Base-by-base conservation (phyloP, 495 filamentous ascomycete species). In the Halenospora varia region DNA sequence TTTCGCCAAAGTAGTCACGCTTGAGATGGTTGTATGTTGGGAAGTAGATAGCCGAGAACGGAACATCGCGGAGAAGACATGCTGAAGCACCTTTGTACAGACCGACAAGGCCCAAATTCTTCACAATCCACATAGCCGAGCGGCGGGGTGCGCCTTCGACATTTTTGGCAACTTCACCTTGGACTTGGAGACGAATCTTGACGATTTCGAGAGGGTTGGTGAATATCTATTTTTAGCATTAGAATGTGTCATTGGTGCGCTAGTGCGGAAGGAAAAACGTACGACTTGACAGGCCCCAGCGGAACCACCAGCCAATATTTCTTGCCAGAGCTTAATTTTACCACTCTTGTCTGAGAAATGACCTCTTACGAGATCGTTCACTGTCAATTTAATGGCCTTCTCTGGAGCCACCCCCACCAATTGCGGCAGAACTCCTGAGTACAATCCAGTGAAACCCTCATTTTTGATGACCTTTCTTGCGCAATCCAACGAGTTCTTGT, bases 1-100 rank as follows among this genome's bases (percentile, higher is more conserved):
- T 82, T 72, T 98, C 94, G 71, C 94, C 94, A 65, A 97, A 97
- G 68, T 88, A 78, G 72, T 96, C 94, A 64, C 83, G 80, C 78
- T 98, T 98, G 51, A 98, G 75, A 70, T 98, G 94, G 59, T 83
- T 86, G 75, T 98, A 98, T 19, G 90, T 89, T 10, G 95, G 93
- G 84, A 98, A 98, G 76, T 98, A 98, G 68, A 98, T 98, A 57
- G 90, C 92, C 45, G 92, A 96, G 78, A 98, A 98, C 2, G 94
- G 94, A 3, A 97, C 89, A 69, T 97, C 94, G 55, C 94, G 92
- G 19, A 97, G 83, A 62, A 98, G 77, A 71, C 94, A 98, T 10
- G 95, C 94, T 42, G 84, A 91, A n/a, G 95, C 94, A 48, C 94
- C 95, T 78, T 95, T 97, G 79, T 98, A 98, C 59, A 98, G 76